A percentile compares a stretch with the other conserved stretches of the same genome.
Conservation (phyloP, 441 rosid genomes). For the Hura crepitans region DNA sequence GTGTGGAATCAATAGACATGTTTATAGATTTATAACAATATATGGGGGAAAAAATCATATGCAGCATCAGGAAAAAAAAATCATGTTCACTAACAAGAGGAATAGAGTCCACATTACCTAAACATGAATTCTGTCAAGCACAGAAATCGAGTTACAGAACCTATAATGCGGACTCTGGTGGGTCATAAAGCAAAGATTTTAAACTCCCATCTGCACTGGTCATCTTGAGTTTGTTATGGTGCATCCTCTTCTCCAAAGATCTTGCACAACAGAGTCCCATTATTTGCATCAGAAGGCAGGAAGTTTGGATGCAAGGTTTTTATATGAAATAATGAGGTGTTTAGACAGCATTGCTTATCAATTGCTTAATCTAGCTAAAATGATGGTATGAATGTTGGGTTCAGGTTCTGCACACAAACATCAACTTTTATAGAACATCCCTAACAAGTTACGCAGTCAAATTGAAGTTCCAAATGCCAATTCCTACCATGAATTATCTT, state of each 20-base stretch:
- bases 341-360: not conserved
- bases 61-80: not conserved
- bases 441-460: not conserved
- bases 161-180: not conserved
- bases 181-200: not conserved
- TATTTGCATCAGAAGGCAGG: not conserved
- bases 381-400: not conserved
- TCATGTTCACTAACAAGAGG: not conserved
- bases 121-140: not conserved
- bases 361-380: not conserved
- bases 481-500: not conserved
- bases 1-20: not conserved
- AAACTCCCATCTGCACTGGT: not conserved
- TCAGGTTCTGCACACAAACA: not conserved
- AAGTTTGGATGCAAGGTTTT: not conserved
- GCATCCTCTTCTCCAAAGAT: not conserved
- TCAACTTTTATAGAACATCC: not conserved
- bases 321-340: not conserved
- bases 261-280: not conserved
- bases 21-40: not conserved
- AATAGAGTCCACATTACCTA: not conserved
- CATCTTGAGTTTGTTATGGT: not conserved
- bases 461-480: not conserved
- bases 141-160: not conserved
- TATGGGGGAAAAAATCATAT: too few species aligned